Percentiles rank a stretch among this genome's conserved stretches.
Conservation (phyloP, 2,329 filamentous ascomycete genomes). For the Apiospora rasikravindrae region DNA sequence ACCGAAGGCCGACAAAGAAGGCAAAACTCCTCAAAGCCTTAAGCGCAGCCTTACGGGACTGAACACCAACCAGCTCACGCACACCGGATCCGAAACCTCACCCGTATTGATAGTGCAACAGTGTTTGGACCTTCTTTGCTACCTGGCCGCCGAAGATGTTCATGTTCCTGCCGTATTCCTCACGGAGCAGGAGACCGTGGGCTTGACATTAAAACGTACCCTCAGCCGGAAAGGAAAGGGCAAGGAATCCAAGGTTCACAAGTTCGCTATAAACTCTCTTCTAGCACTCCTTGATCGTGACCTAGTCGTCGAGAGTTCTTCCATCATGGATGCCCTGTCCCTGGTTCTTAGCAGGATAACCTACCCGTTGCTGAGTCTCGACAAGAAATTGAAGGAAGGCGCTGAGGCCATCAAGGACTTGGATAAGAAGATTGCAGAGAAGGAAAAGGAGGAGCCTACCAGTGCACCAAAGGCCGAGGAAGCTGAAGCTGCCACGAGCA, state of each 20-base stretch:
- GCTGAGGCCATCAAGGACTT: slow-evolving; percentile 44
- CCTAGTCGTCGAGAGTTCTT: slow-evolving; percentile 94
- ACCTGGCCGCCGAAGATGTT: slow-evolving; percentile 81
- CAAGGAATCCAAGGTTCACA: slow-evolving; percentile 82
- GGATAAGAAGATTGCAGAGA: slow-evolving; percentile 43
- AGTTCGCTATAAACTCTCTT: slow-evolving; percentile 90
- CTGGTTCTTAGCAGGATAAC: slow-evolving; percentile 88
- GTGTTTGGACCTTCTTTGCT: slow-evolving; percentile 84
- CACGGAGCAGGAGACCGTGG: slow-evolving; percentile 84
- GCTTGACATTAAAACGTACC: slow-evolving; percentile 76
- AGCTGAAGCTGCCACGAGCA: not conserved
- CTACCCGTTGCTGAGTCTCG: slow-evolving; percentile 78
- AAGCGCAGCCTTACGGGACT: slow-evolving; percentile 75
- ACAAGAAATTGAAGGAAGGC: slow-evolving; percentile 65
- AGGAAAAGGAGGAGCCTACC: slow-evolving; percentile 33
- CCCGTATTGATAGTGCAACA: slow-evolving; percentile 96
- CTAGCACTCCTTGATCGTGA: slow-evolving; percentile 89
- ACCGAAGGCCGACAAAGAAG: slow-evolving; percentile 66
- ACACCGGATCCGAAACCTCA: slow-evolving; percentile 83
- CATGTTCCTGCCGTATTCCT: slow-evolving; percentile 92
- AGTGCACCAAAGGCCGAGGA: slow-evolving; percentile 29
- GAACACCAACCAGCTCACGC: slow-evolving; percentile 48
- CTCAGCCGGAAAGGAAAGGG: slow-evolving; percentile 84
- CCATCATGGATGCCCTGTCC: slow-evolving; percentile 93
- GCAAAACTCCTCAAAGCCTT: slow-evolving; percentile 79